Base-by-base conservation (phyloP, 768 basidiomycete genomes). In the Fomitopsis serialis region DNA sequence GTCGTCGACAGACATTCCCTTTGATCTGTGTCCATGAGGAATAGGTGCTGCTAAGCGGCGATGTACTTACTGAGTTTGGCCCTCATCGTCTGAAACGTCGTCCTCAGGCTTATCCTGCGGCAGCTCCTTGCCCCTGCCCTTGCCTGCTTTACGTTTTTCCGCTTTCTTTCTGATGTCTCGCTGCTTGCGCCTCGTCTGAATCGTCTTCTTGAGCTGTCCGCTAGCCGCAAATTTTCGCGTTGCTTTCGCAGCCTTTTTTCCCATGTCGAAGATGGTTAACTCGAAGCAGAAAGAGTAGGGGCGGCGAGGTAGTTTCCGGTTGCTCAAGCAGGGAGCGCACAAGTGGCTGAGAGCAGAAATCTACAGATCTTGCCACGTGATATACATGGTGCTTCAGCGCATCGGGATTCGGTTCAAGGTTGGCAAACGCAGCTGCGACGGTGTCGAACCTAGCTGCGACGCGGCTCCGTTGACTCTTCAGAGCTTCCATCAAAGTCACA, bases 161-260 rank as follows among this genome's bases (percentile, higher is more conserved):
- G 81, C 75, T 67, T 85, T 85, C 69, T 86, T 88, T 62, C 81
- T 79, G 56, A 81, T 73, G 63, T 90, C 80, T 63, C 92, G 86
- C 61, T 86, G 81, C 61, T 92, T 89, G 54, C 85, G 80, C n/a
- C 95, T 77, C 5, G 84, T 79, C 61, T 91, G 78, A 48, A 98
- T 97, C 19, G 84, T 81, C 59, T 90, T 87, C 64, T 92, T 91
- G 50, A 98, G 81, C 64, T 88, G 85, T 1, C 95, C 95, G 54
- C 89, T 92, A 3, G 89, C 76, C 9, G 86, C 89, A 61, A 95
- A 95, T 72, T 95, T 93, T 65, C 86, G 84, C 11, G 88, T 87
- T 0, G 90, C 81, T 70, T 95, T 95, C 36, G 80, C 72, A 19
- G 84, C 80, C 60, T 88, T 92, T 52, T 72, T 75, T 23, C 70